Evolutionary conservation across 1,284 basidiomycete species (phyloP).

Genomic region (Naganishia sp.): DNA sequence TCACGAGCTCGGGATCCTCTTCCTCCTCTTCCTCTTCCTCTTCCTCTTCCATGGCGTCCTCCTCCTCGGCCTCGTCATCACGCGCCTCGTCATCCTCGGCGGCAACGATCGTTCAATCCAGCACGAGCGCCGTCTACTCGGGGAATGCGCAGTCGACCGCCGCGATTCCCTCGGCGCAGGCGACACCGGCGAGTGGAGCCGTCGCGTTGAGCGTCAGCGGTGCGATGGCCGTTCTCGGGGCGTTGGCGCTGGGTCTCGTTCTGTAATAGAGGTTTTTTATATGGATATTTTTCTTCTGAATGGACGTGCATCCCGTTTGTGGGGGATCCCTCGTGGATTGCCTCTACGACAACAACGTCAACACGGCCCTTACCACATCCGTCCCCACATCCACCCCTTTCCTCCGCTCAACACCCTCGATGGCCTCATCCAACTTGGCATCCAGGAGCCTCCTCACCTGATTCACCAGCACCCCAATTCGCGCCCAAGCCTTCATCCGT

Average conservation of each 20-base stretch:
- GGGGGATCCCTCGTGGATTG: too few species aligned
- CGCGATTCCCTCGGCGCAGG: conserved; percentile 5
- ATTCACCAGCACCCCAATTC: conserved; percentile 86
- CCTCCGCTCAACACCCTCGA: conserved; percentile 55
- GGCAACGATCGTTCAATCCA: not conserved
- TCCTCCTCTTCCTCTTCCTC: conserved; percentile 33
- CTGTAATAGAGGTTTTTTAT: not conserved
- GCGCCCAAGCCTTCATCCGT: conserved; percentile 75
- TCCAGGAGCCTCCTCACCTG: conserved; percentile 78
- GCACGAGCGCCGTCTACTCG: conserved; percentile 13
- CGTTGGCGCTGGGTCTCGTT: too few species aligned
- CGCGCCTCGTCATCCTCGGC: conserved; percentile 39
- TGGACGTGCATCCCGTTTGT: not conserved
- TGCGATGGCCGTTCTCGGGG: too few species aligned
- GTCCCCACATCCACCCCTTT: conserved; percentile 58
- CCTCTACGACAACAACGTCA: conserved; percentile 61
- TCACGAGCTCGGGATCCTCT: conserved; percentile 53
- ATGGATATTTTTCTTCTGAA: not conserved
- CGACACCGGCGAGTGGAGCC: too few species aligned
- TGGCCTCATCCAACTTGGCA: conserved; percentile 62
- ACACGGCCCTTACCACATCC: conserved; percentile 68
- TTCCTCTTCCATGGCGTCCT: conserved; percentile 39
- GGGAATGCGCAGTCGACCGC: conserved; percentile 20
- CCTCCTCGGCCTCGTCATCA: conserved; percentile 37
- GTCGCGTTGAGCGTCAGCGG: too few species aligned